Evolutionary conservation across 345 rosid species (phyloP), one percentile per base, ranked within the genome.

Genomic region (Pugionium dolabratum): DNA sequence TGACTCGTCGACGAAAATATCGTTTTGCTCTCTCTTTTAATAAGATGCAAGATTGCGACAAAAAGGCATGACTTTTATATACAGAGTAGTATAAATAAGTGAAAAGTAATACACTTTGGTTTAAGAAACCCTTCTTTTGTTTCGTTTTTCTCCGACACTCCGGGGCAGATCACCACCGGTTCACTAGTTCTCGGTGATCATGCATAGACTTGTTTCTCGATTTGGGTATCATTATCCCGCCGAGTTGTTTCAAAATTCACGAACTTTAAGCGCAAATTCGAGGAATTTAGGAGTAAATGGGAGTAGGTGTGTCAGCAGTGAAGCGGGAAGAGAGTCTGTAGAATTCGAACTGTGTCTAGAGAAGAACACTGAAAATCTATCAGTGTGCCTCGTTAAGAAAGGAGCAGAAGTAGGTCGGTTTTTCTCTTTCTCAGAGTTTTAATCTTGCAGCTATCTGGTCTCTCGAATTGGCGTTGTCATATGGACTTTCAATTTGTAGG

Each of bases 321-420:
- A 74, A 56, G 53, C 74, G 33, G 80, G 65, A 4, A 66, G 96
- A 59, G 98, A 93, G 27, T 79, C 82, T 3, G 79, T 93, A 36
- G 95, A 90, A 75, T 93, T 90, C 64, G 97, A 93, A 9, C 51
- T 93, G 53, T 93, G 87, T 70, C 78, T 47, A 28, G 91, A 87
- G 72, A 86, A 82, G 76, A 83, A 86, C 59, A 62, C 53, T 64
- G 94, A 86, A n/a, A n/a, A n/a, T 82, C 76, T 93, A n/a, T 90
- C 98, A 0, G 94, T 93, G 9, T 93, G 97, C 69, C 88, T 93
- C 31, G 97, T 93, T 66, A 97, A 93, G 79, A 93, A 93, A 84
- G 98, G 90, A 54, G 84, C 97, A 31, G 91, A 90, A 89, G 85
- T 93, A 0, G 98, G 96, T 84, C 75, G 5, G n/a, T 53, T 8